Base-by-base conservation (phyloP, 2,329 filamentous ascomycete species). In the Hypomyces rosellus region DNA sequence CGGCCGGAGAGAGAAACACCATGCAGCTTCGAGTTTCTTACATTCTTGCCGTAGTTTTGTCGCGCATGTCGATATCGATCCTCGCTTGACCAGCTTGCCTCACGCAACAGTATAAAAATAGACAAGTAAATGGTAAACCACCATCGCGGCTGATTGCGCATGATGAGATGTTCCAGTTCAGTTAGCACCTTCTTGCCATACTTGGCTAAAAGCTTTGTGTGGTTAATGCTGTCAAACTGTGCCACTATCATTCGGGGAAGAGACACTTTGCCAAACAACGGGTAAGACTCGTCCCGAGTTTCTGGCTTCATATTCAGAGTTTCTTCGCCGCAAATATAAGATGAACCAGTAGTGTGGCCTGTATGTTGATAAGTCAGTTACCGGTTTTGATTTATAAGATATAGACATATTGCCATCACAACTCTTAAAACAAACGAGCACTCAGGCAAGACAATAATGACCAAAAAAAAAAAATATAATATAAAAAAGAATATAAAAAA, bases 291-390 rank as follows among this genome's bases (percentile, higher is more conserved):
- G 39, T 74, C 65, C 14, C 55, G 51, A 7, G 46, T 49, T 14
- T 70, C 63, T 0, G 67, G 65, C 3, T 53, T 36, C 67, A 74
- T 73, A 14, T 64, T 71, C 1, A 77, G 61, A 7, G 54, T 66
- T 11, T 75, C 69, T 0, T 63, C 34, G 22, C 71, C 72, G 13
- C 61, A 60, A 16, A 78, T 62, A 54, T 67, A 73, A 0, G 71
- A 68, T 1, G 72, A 74, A 0, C 74, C 72, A 1, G 69, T 68
- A 0, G 69, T 72, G 43, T 76, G 70, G 5, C 71, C 75, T 78
- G 15, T 15, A 5, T 5, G 3, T 34, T 11, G 34, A 16, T 8
- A 20, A 20, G 13, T 4, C 6, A 33, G 18, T 25, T 4, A n/a
- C 39, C n/a, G 22, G 34, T 11, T 34, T 38, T 16, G 34, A 43